Percentiles rank a stretch among this genome's conserved stretches.
These are phyloP conservation scores for Penicillium sp. DNA, from an alignment of 2,329 filamentous ascomycete species.

Conservation along the genomic window DNA sequence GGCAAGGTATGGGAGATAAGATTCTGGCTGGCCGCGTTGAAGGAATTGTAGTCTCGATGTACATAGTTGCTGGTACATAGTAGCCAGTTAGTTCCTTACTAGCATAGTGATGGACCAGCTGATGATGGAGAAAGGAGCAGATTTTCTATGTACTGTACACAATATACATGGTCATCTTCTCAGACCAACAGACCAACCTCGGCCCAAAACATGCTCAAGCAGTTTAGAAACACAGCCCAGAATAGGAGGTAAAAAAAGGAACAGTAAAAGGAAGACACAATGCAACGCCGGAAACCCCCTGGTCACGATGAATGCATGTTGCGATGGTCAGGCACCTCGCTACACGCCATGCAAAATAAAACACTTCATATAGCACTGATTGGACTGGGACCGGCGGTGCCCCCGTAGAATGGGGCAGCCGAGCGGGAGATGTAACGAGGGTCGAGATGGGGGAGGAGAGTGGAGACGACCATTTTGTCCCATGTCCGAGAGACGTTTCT, in stretches of 20 bases:
- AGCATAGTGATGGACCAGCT: background rate
- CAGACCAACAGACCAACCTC: background rate
- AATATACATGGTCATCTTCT: conserved; percentile 28
- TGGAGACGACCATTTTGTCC: background rate
- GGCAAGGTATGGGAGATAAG: too few relatives aligned
- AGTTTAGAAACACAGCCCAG: conserved; percentile 27
- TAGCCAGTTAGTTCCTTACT: too few relatives aligned
- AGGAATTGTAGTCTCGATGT: too few relatives aligned
- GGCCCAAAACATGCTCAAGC: conserved; percentile 10
- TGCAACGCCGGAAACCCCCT: conserved; percentile 36
- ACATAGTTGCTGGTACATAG: too few relatives aligned
- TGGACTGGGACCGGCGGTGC: background rate
- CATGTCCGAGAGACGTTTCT: background rate
- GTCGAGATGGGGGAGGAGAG: conserved; percentile 1
- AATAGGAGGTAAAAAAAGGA: conserved; percentile 9
- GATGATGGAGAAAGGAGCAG: conserved; percentile 19
- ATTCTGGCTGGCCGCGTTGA: too few relatives aligned
- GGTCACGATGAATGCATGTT: conserved; percentile 28
- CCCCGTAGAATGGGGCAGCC: background rate
- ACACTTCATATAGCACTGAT: conserved; percentile 4
- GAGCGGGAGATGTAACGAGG: background rate
- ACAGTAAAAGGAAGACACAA: conserved; percentile 21
- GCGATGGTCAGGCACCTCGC: conserved; percentile 18
- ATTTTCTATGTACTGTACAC: conserved; percentile 38
- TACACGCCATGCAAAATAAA: conserved; percentile 28